Percentiles rank a stretch among this genome's conserved stretches.
Evolutionary conservation across 768 basidiomycete genomes (phyloP).

Genomic region (Phaeolepiota aurea): DNA sequence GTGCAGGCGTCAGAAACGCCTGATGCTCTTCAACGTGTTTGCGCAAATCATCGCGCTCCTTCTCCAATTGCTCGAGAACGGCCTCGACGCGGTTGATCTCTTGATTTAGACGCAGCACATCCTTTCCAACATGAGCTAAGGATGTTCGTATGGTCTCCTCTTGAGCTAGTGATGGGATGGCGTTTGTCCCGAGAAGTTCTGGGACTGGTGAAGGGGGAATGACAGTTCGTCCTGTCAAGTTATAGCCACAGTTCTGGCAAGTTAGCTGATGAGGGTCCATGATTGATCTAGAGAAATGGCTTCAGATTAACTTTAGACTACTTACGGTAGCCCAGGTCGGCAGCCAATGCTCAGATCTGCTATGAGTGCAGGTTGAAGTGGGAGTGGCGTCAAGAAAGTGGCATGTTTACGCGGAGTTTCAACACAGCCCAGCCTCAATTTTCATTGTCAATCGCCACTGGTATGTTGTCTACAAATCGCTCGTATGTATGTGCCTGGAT

Average conservation of each 20-base stretch:
- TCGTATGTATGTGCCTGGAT: constrained; percentile 59
- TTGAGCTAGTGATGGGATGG: constrained; percentile 5
- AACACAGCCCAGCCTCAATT: constrained; percentile 44
- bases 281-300: too few relatives aligned
- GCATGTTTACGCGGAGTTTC: too few relatives aligned
- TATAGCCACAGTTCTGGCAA: too few relatives aligned
- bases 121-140: background rate
- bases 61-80: constrained; percentile 5
- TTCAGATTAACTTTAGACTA: too few relatives aligned
- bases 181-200: constrained; percentile 7
- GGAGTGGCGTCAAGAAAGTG: too few relatives aligned
- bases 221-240: constrained; percentile 20
- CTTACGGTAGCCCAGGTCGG: background rate
- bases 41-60: constrained; percentile 5
- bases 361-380: too few relatives aligned
- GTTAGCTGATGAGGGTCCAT: too few relatives aligned
- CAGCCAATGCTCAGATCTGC: too few relatives aligned
- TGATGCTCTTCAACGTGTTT: constrained; percentile 7
- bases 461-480: constrained; percentile 48
- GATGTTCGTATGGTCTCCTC: constrained; percentile 1
- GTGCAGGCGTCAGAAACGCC: constrained; percentile 8
- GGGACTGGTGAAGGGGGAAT: constrained; percentile 7
- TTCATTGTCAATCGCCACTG: constrained; percentile 48
- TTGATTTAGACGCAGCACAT: constrained; percentile 5
- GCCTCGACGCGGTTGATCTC: constrained; percentile 6